Conservation (phyloP, 306 rosid genomes). For the Erythrophleum fordii region DNA sequence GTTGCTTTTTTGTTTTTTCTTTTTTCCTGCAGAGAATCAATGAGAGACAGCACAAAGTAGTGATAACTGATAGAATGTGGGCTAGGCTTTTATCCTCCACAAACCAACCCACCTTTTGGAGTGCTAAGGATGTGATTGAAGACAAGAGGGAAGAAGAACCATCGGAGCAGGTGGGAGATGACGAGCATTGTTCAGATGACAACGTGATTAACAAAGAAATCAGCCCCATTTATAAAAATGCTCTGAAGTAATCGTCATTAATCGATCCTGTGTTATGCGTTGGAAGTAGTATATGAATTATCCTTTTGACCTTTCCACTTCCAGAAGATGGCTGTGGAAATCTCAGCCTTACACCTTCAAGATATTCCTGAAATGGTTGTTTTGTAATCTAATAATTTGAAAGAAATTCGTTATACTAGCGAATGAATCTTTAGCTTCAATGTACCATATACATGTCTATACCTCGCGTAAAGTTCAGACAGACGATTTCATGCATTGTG, state of each 20-base stretch:
- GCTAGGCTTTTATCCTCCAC: slow-evolving; percentile 96
- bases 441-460: neutral
- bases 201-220: slow-evolving; percentile 40
- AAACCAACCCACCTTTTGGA: slow-evolving; percentile 84
- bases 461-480: neutral
- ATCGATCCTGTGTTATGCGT: slow-evolving; percentile 1
- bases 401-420: neutral
- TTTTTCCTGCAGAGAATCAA: slow-evolving; percentile 64
- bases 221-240: slow-evolving; percentile 20
- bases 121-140: slow-evolving; percentile 49
- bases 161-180: slow-evolving; percentile 7
- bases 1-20: neutral
- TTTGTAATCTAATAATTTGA: slow-evolving; percentile 36
- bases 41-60: slow-evolving; percentile 77
- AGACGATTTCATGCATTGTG: neutral
- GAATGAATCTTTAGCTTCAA: slow-evolving; percentile 1
- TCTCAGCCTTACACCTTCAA: slow-evolving; percentile 33
- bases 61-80: slow-evolving; percentile 97
- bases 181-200: slow-evolving; percentile 32
- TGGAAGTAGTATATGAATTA: slow-evolving; percentile 29
- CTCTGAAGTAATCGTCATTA: slow-evolving; percentile 36
- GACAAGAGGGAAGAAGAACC: slow-evolving; percentile 58
- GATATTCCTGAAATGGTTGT: slow-evolving; percentile 32
- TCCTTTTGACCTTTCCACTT: slow-evolving; percentile 29
- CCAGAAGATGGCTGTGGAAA: slow-evolving; percentile 38